These are phyloP conservation scores for Paraglomus brasilianum DNA, from an alignment of 192 early-diverging fungal species.

Conservation along the genomic window DNA sequence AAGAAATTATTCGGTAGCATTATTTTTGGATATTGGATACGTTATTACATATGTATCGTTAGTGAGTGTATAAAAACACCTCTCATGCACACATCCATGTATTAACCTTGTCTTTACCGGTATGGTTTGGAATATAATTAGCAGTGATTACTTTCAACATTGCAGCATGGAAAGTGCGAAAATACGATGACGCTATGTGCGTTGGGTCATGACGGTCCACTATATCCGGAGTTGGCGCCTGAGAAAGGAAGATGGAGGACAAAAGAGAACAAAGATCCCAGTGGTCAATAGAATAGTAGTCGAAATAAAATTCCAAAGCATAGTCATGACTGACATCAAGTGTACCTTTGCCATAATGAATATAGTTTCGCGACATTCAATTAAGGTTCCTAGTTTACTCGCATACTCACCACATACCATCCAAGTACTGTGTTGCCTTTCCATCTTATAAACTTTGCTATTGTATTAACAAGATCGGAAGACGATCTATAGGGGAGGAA, in stretches of 20 bases:
- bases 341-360: no score
- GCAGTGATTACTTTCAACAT: conserved; percentile 31
- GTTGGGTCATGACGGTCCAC: neutral
- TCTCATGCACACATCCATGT: no score
- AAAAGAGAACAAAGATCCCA: neutral
- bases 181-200: conserved; percentile 32
- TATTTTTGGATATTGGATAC: no score
- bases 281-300: no score
- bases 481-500: conserved; percentile 29
- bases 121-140: conserved; percentile 27
- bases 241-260: neutral
- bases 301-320: no score
- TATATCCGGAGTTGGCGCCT: conserved; percentile 21
- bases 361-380: no score
- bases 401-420: conserved; percentile 30
- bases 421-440: conserved; percentile 33
- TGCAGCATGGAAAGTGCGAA: conserved; percentile 22
- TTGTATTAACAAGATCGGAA: conserved; percentile 21
- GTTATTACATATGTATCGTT: no score
- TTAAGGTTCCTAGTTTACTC: no score
- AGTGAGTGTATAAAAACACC: no score
- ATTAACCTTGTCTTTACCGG: conserved; percentile 4
- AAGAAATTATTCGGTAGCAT: no score
- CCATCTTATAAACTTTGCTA: conserved; percentile 33
- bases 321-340: no score